phyloP scores from a whole-genome alignment of 805 yeast species.

The Candida ipomoeae region DNA sequence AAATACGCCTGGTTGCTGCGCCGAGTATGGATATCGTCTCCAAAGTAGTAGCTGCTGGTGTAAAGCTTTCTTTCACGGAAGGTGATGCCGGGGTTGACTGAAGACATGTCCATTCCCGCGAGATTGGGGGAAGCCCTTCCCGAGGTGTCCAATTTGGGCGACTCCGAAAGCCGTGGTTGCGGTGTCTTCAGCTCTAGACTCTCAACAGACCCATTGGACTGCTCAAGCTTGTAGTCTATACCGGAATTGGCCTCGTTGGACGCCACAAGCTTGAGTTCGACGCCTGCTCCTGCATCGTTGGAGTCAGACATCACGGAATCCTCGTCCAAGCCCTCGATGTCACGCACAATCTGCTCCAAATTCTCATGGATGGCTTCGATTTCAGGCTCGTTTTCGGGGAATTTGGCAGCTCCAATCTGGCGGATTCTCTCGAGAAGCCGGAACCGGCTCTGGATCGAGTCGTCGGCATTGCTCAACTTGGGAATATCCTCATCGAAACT shows the following conservation, averaged over 20 bases:
- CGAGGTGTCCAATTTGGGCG: slow-evolving; percentile 26
- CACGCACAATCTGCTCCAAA: slow-evolving; percentile 31
- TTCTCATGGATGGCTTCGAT: slow-evolving; percentile 31
- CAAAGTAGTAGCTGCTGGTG: slow-evolving; percentile 63
- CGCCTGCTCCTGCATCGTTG: slow-evolving; percentile 3
- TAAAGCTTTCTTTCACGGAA: slow-evolving; percentile 60
- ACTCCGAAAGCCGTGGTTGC: slow-evolving; percentile 4
- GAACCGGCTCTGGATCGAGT: slow-evolving; percentile 34
- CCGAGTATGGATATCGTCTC: slow-evolving; percentile 46
- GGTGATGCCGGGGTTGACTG: slow-evolving; percentile 51
- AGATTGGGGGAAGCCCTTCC: slow-evolving; percentile 46
- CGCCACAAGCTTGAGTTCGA: neutral
- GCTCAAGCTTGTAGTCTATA: no score
- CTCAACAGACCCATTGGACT: neutral
- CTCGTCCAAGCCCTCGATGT: slow-evolving; percentile 20
- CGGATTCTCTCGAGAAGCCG: slow-evolving; percentile 30
- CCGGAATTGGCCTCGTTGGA: no score
- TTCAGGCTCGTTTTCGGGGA: slow-evolving; percentile 21
- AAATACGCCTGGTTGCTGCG: slow-evolving; percentile 28
- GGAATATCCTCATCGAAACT: slow-evolving; percentile 50
- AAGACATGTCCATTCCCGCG: slow-evolving; percentile 40
- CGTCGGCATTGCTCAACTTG: slow-evolving; percentile 26
- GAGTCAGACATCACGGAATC: neutral
- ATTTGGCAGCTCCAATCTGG: slow-evolving; percentile 19
- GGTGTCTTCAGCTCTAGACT: neutral